Evolutionary conservation across 2,329 filamentous ascomycete species (phyloP).

Genomic region (Elsinoe ampelina): DNA sequence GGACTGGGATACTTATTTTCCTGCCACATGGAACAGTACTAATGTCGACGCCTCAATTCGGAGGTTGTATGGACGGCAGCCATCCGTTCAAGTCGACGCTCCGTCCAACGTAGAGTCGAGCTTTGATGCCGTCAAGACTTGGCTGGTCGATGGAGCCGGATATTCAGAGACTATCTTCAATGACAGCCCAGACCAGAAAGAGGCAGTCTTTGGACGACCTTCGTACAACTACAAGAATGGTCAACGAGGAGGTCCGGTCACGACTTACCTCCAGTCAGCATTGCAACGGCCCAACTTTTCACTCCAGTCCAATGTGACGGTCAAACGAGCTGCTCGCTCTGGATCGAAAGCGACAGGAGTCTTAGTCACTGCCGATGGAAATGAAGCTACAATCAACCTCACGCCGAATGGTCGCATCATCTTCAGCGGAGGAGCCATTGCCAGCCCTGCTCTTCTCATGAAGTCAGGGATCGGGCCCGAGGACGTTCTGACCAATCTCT

Average conservation of each 20-base stretch:
- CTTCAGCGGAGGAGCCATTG: conserved; percentile 30
- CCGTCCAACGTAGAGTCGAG: conserved; percentile 39
- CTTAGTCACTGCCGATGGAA: conserved; percentile 18
- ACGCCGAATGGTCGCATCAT: conserved; percentile 27
- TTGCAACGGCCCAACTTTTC: conserved; percentile 35
- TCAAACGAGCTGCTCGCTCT: conserved; percentile 37
- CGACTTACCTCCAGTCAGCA: conserved; percentile 43
- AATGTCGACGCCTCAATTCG: conserved; percentile 41
- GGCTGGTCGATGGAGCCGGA: conserved; percentile 42
- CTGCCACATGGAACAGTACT: conserved; percentile 41
- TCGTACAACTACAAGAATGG: conserved; percentile 42
- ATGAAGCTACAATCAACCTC: conserved; percentile 25
- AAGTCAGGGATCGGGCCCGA: conserved; percentile 31
- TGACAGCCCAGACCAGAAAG: conserved; percentile 37
- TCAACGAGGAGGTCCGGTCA: conserved; percentile 41
- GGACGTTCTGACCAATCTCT: conserved; percentile 19
- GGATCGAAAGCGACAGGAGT: conserved; percentile 36
- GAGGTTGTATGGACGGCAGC: conserved; percentile 37
- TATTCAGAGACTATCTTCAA: conserved; percentile 43
- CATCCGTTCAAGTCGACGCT: conserved; percentile 30
- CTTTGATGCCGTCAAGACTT: conserved; percentile 40
- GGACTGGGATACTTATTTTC: conserved; percentile 45
- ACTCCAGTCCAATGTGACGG: conserved; percentile 36
- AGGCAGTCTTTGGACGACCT: conserved; percentile 41
- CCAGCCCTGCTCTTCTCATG: conserved; percentile 28